Percentiles rank a stretch among this genome's conserved stretches.
phyloP scores from a whole-genome alignment of 225 moss, liverwort and hornwort species.

The Bryoerythrophyllum caledonicum region DNA sequence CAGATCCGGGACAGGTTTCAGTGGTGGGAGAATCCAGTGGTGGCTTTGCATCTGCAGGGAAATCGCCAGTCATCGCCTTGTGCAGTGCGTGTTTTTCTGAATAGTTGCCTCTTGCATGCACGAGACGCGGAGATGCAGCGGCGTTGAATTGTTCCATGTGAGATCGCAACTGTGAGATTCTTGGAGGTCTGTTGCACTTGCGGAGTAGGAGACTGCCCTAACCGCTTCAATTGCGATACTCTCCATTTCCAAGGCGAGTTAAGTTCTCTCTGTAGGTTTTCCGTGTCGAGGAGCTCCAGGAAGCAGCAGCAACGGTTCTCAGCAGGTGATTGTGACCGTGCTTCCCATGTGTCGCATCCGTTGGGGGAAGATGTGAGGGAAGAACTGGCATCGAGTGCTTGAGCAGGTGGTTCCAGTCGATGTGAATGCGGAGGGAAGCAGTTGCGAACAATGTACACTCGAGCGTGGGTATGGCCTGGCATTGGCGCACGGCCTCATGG shows the following conservation, averaged over 20 bases:
- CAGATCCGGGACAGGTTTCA: not conserved
- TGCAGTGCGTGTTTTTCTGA: not conserved
- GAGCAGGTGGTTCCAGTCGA: constrained; percentile 7
- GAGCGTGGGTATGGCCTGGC: not conserved
- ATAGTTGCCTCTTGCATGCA: not conserved
- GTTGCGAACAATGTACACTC: not conserved
- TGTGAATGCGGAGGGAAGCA: not conserved
- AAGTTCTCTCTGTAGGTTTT: constrained; percentile 1
- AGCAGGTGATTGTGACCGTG: not conserved
- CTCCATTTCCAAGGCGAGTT: not conserved
- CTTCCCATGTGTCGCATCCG: not conserved
- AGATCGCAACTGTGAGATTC: constrained; percentile 20
- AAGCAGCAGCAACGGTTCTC: not conserved
- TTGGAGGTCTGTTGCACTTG: constrained; percentile 20
- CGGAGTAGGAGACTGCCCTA: constrained; percentile 10
- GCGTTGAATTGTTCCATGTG: not conserved
- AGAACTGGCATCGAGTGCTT: not conserved
- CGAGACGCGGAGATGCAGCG: not conserved
- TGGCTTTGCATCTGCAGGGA: not conserved
- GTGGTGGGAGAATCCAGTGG: not conserved
- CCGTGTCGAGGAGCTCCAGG: not conserved
- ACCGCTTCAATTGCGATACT: constrained; percentile 20
- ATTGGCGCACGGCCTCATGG: not conserved
- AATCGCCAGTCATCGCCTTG: not conserved
- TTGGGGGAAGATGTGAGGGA: not conserved